These are phyloP conservation scores for Penicillium canariense DNA, from an alignment of 495 filamentous ascomycete genomes.

Conservation along the genomic window DNA sequence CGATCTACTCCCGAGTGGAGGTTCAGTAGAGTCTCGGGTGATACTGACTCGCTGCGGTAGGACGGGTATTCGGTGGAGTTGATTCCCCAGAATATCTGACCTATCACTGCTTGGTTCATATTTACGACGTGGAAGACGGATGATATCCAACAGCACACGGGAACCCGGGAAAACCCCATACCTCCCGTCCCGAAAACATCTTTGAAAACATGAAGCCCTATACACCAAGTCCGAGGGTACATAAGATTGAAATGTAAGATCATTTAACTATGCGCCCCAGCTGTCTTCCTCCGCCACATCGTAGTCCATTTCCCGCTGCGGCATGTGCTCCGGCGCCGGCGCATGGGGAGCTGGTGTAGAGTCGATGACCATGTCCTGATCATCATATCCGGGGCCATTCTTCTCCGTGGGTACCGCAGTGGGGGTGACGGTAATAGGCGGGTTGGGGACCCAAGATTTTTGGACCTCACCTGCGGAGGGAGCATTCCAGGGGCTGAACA, in stretches of 20 bases:
- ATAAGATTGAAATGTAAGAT: neutral
- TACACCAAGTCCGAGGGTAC: constrained; percentile 10
- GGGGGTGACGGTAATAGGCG: constrained; percentile 26
- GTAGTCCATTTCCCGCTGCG: constrained; percentile 44
- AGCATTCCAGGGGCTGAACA: constrained; percentile 64
- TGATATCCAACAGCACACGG: neutral
- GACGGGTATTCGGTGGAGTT: constrained; percentile 32
- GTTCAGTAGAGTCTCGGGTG: no score
- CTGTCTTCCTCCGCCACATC: constrained; percentile 55
- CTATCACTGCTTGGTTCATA: neutral
- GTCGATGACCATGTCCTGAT: constrained; percentile 42
- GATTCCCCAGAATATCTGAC: constrained; percentile 22
- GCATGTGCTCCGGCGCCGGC: constrained; percentile 13
- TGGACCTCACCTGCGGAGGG: constrained; percentile 75
- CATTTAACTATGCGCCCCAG: constrained; percentile 33
- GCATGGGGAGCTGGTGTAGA: constrained; percentile 19
- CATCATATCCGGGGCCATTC: constrained; percentile 29
- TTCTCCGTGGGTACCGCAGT: constrained; percentile 25
- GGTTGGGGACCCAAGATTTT: constrained; percentile 65
- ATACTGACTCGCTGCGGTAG: neutral
- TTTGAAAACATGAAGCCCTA: constrained; percentile 9
- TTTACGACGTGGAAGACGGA: neutral
- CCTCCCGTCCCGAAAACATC: constrained; percentile 1
- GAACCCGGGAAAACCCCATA: neutral
- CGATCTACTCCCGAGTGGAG: no score